Evolutionary conservation across 495 filamentous ascomycete genomes (phyloP), one percentile per base, ranked within the genome.

Genomic region (Sphaerosporella brunnea): DNA sequence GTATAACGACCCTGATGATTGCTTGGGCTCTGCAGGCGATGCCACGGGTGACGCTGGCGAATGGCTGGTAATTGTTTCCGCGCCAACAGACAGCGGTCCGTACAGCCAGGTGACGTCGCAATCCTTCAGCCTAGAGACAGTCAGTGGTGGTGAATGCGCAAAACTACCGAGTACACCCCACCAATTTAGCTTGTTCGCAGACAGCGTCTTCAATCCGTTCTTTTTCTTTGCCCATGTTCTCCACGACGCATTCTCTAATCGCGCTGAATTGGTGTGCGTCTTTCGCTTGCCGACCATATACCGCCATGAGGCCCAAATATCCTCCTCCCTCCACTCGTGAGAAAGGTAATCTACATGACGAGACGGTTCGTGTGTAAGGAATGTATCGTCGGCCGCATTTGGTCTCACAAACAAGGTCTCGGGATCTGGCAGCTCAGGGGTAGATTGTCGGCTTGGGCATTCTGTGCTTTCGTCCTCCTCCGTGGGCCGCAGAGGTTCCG

Each of bases 91-190:
- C 25, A 97, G 65, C 23, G 90, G 90, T 0, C 90, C 90, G 56
- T 97, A 97, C 2, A 97, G 70, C 90, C 90, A 97, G 41, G 90
- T 96, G 20, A 95, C 85, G 61, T 97, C 90, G 60, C 80, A 86
- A 54, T 97, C 90, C 59, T 97, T 97, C 32, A 96, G 66, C 88
- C 87, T 95, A 59, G 19, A 45, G 35, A 24, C 15, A 41, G 58
- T 62, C 53, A 55, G 24, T 41, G 21, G 16, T 32, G 20, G 32
- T 44, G 23, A 21, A 35, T 48, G 18, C 46, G 38, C 48, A 16
- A 49, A 35, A 37, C 35, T 9, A 15, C 15, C 8, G 9, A 32
- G 44, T 15, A 26, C 37, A 23, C 69, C 75, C 49, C 63, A 92
- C 86, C 87, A 95, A 60, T 95, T 93, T 39, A 95, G 64, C 2